Conservation (phyloP, 2,329 filamentous ascomycete species). For the Paracamarosporium sp. region DNA sequence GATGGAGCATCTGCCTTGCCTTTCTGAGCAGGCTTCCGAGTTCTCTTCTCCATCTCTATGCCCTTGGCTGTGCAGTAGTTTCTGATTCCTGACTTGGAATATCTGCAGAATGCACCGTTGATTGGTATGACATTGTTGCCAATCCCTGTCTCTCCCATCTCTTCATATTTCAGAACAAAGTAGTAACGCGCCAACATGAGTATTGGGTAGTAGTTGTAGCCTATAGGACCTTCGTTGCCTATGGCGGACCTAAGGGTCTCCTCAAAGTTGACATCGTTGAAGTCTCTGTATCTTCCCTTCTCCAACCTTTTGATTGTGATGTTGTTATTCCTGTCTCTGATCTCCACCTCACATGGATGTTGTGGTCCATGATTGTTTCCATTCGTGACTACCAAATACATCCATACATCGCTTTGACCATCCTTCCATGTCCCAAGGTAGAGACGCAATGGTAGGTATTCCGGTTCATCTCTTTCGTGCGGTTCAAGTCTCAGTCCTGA, state of each 20-base stretch:
- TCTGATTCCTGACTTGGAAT: not conserved
- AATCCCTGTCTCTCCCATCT: not conserved
- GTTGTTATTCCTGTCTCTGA: not conserved
- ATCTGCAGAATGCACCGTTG: not conserved
- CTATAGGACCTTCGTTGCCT: too few species aligned
- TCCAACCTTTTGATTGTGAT: not conserved
- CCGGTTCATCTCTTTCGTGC: not conserved
- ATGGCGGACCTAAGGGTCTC: not conserved
- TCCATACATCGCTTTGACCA: not conserved
- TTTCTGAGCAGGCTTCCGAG: too few species aligned
- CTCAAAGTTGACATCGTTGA: not conserved
- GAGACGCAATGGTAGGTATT: not conserved
- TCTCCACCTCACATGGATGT: not conserved
- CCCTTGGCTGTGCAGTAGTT: too few species aligned
- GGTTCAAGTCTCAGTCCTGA: not conserved
- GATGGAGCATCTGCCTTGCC: too few species aligned
- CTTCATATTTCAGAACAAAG: not conserved
- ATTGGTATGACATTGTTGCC: not conserved
- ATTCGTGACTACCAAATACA: not conserved
- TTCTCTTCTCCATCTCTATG: too few species aligned
- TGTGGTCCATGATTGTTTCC: not conserved
- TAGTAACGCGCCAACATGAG: not conserved
- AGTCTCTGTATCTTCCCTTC: not conserved
- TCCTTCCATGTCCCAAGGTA: not conserved
- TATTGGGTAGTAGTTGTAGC: not conserved